Evolutionary conservation across 164 flowering plant genomes (phyloP).

Genomic region (Hamamelis virginiana): DNA sequence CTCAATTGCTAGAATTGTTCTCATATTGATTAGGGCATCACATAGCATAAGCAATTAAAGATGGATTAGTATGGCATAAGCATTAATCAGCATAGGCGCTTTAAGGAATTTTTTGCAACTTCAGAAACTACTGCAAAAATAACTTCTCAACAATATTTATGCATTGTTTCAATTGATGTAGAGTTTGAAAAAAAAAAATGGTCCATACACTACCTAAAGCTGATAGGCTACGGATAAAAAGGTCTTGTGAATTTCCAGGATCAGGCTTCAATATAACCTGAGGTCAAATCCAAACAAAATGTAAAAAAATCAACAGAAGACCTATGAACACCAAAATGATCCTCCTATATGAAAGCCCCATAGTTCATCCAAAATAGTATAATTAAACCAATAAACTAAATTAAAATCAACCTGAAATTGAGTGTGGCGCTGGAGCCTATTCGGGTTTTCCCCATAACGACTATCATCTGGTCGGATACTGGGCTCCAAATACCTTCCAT

Average conservation of each 20-base stretch:
- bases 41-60: too few species aligned
- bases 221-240: conserved; percentile 77
- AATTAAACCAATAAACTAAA: background rate
- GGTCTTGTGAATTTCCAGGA: conserved; percentile 98
- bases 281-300: conserved; percentile 18
- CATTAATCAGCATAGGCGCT: too few species aligned
- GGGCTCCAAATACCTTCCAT: conserved; percentile 84
- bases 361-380: background rate
- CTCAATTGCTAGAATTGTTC: too few species aligned
- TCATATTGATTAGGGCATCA: too few species aligned
- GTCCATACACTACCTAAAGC: conserved; percentile 64
- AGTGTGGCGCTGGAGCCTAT: conserved; percentile 94
- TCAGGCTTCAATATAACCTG: conserved; percentile 98
- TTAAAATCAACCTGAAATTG: conserved; percentile 76
- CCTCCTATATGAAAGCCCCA: background rate
- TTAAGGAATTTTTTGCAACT: too few species aligned
- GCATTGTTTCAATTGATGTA: too few species aligned
- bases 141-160: too few species aligned
- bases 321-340: background rate
- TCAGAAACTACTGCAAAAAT: too few species aligned
- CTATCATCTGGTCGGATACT: conserved; percentile 99
- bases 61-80: too few species aligned
- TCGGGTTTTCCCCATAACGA: conserved; percentile 97
- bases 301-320: background rate
- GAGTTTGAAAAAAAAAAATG: background rate